Evolutionary conservation across 768 basidiomycete genomes (phyloP).

Genomic region (Mycena galericulata): DNA sequence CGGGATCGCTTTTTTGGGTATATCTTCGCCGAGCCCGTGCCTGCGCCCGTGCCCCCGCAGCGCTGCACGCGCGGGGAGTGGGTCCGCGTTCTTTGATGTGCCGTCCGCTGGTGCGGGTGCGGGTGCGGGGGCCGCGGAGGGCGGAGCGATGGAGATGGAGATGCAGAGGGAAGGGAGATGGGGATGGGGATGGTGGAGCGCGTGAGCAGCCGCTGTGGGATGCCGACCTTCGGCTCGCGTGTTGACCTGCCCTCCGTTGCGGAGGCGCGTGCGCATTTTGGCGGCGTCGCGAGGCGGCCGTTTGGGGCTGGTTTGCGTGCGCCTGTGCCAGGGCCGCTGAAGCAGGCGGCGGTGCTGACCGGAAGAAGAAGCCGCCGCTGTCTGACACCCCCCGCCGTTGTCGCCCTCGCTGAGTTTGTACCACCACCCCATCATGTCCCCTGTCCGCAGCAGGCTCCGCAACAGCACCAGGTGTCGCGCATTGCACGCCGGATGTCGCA

Average conservation of each 20-base stretch:
- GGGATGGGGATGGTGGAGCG: slow-evolving; percentile 55
- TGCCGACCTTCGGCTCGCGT: slow-evolving; percentile 72
- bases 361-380: slow-evolving; percentile 51
- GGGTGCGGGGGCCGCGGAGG: slow-evolving; percentile 27
- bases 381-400: slow-evolving; percentile 36
- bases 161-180: slow-evolving; percentile 12
- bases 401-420: slow-evolving; percentile 33
- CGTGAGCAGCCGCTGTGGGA: slow-evolving; percentile 66
- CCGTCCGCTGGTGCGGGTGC: slow-evolving; percentile 5
- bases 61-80: slow-evolving; percentile 38
- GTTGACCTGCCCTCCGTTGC: slow-evolving; percentile 59
- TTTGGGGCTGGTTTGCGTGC: slow-evolving; percentile 21
- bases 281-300: slow-evolving; percentile 36
- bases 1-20: slow-evolving; percentile 79
- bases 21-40: slow-evolving; percentile 72
- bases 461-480: slow-evolving; percentile 34
- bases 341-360: slow-evolving; percentile 38
- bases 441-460: slow-evolving; percentile 5
- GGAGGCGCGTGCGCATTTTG: slow-evolving; percentile 57
- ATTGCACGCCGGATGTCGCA: slow-evolving; percentile 37
- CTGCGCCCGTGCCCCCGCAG: slow-evolving; percentile 54
- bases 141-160: slow-evolving; percentile 9
- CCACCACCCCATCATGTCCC: slow-evolving; percentile 22
- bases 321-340: slow-evolving; percentile 34
- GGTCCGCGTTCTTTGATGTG: slow-evolving; percentile 42